Evolutionary conservation across 1,284 basidiomycete genomes (phyloP).

Genomic region (Apiotrichum sp.): DNA sequence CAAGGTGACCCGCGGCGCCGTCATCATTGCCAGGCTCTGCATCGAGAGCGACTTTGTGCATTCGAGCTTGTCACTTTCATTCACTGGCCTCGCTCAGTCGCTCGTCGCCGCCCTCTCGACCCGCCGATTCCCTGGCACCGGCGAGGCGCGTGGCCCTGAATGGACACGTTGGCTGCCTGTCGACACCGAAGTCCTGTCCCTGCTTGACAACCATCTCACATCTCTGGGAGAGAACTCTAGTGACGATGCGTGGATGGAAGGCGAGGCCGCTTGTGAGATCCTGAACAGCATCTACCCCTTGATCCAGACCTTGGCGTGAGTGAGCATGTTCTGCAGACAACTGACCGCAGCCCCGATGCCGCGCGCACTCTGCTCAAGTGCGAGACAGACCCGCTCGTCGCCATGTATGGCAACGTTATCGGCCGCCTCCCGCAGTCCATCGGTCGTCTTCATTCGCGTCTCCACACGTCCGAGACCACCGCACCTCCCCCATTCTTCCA

Average conservation of each 20-base stretch:
- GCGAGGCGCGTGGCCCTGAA: constrained; percentile 16
- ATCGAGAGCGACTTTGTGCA: constrained; percentile 22
- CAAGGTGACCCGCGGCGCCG: constrained; percentile 35
- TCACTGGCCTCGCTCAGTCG: constrained; percentile 32
- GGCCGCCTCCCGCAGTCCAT: constrained; percentile 36
- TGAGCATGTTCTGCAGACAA: background rate
- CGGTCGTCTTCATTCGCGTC: constrained; percentile 26
- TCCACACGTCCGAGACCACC: constrained; percentile 7
- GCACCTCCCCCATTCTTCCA: constrained; percentile 27
- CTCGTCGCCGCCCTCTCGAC: constrained; percentile 33
- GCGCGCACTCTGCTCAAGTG: constrained; percentile 4
- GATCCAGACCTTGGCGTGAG: constrained; percentile 25
- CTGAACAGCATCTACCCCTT: constrained; percentile 28
- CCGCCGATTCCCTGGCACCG: constrained; percentile 19
- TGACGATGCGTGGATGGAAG: constrained; percentile 39
- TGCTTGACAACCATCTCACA: constrained; percentile 37
- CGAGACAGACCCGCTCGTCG: constrained; percentile 15
- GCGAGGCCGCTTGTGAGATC: constrained; percentile 34
- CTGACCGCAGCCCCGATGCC: background rate
- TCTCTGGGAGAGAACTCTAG: constrained; percentile 18
- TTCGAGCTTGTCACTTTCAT: constrained; percentile 14
- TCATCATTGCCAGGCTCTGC: constrained; percentile 29
- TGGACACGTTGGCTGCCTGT: constrained; percentile 33
- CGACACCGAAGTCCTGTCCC: constrained; percentile 36
- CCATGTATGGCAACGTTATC: constrained; percentile 25